Evolutionary conservation across 2,329 filamentous ascomycete species (phyloP).

Genomic region (Aspergillus niger): DNA sequence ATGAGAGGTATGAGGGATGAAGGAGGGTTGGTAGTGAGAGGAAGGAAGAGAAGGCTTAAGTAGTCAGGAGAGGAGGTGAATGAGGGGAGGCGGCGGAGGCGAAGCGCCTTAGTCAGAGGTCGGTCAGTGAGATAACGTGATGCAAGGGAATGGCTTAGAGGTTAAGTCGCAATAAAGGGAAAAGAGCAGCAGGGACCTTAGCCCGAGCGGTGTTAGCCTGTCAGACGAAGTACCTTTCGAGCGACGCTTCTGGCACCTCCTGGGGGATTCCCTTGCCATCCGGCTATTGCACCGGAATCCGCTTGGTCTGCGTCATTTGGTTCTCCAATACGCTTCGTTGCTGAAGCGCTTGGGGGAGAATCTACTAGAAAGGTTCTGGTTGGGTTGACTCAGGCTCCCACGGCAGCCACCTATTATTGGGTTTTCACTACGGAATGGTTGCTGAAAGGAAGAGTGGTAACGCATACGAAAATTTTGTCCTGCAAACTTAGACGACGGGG

Average conservation of each 20-base stretch:
- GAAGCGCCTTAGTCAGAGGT: conserved; percentile 32
- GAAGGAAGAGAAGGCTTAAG: conserved; percentile 18
- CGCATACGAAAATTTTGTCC: too few relatives aligned
- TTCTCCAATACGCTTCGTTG: conserved; percentile 9
- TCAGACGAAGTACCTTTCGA: conserved; percentile 1
- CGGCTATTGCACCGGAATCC: conserved; percentile 8
- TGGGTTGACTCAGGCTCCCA: not conserved
- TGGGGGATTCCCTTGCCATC: conserved; percentile 17
- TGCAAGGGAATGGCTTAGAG: conserved; percentile 18
- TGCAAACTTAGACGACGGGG: not conserved
- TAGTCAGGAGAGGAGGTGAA: conserved; percentile 18
- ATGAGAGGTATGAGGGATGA: conserved; percentile 28
- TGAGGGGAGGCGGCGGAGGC: conserved; percentile 31
- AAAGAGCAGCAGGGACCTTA: not conserved
- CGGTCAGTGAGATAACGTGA: conserved; percentile 29
- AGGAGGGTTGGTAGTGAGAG: conserved; percentile 20
- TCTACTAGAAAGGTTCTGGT: conserved; percentile 18
- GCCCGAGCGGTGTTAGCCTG: not conserved
- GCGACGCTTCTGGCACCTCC: conserved; percentile 20
- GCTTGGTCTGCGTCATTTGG: conserved; percentile 7
- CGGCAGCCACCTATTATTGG: too few relatives aligned
- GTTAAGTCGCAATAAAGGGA: conserved; percentile 8
- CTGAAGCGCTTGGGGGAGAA: conserved; percentile 16
- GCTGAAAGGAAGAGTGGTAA: too few relatives aligned
- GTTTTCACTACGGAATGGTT: too few relatives aligned